phyloP scores from a whole-genome alignment of 805 yeast species.

The Jamesozyma jinghongensis region DNA sequence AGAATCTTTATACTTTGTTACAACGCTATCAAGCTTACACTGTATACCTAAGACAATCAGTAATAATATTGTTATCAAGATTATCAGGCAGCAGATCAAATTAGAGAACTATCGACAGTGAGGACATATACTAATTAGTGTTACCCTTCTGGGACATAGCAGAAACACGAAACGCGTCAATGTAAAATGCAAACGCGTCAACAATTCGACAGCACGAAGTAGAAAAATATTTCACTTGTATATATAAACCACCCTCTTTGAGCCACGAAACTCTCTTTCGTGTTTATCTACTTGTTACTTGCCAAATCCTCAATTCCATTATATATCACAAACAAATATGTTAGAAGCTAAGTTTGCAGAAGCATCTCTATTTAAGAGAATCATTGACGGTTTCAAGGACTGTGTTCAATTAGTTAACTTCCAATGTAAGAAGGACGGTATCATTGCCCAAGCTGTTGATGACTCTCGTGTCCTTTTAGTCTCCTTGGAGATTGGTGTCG shows the following conservation, averaged over 20 bases:
- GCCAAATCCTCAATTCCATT: neutral
- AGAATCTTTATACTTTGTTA: no score
- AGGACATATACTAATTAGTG: no score
- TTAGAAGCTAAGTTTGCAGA: conserved; percentile 95
- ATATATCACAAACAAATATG: conserved; percentile 38
- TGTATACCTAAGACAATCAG: no score
- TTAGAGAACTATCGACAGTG: no score
- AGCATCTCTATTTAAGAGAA: conserved; percentile 83
- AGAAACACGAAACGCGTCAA: neutral
- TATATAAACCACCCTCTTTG: neutral
- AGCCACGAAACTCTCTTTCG: neutral
- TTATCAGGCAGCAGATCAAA: no score
- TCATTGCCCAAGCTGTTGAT: conserved; percentile 95
- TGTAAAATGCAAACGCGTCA: neutral
- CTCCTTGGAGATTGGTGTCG: conserved; percentile 76
- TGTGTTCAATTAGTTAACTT: conserved; percentile 92
- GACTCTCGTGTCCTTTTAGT: conserved; percentile 92
- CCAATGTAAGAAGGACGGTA: conserved; percentile 92
- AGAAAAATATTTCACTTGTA: neutral
- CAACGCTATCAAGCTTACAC: no score
- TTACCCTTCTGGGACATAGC: no score
- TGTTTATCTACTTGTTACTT: neutral
- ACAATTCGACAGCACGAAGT: neutral
- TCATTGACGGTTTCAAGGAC: conserved; percentile 89
- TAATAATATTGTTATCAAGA: no score